These are phyloP conservation scores for Zygoascus biomembranicola DNA, from an alignment of 805 yeast species.

Conservation along the genomic window DNA sequence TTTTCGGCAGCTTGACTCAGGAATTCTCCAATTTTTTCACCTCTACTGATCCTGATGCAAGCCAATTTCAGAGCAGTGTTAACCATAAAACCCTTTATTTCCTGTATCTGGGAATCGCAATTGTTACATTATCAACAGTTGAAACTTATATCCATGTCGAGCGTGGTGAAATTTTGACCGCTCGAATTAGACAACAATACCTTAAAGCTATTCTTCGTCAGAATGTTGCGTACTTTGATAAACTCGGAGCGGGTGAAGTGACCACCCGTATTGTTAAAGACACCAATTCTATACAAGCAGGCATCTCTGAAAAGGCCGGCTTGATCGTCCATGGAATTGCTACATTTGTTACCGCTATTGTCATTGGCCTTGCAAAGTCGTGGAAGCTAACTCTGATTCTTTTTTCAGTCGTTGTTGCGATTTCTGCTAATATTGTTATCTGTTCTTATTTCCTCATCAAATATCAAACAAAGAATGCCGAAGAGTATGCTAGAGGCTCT, in stretches of 20 bases:
- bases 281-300: conserved; percentile 32
- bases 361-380: conserved; percentile 31
- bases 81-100: conserved; percentile 32
- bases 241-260: conserved; percentile 32
- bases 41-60: conserved; percentile 16
- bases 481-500: conserved; percentile 32
- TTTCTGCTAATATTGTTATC: conserved; percentile 33
- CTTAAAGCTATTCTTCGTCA: conserved; percentile 29
- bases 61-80: conserved; percentile 27
- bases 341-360: conserved; percentile 32
- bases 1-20: conserved; percentile 33
- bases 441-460: conserved; percentile 28
- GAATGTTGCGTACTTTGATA: conserved; percentile 32
- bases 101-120: conserved; percentile 33
- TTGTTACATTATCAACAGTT: conserved; percentile 25
- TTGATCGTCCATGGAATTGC: conserved; percentile 30
- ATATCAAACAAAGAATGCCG: conserved; percentile 30
- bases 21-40: conserved; percentile 29
- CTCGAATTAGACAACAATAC: conserved; percentile 28
- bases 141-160: conserved; percentile 31
- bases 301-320: conserved; percentile 35
- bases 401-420: conserved; percentile 30
- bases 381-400: conserved; percentile 36
- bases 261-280: conserved; percentile 33
- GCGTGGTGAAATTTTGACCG: conserved; percentile 34